A percentile compares a stretch with the other conserved stretches of the same genome.
These are phyloP conservation scores for Yamadazyma membranifaciens DNA, from an alignment of 1,139 yeast genomes.

Conservation along the genomic window DNA sequence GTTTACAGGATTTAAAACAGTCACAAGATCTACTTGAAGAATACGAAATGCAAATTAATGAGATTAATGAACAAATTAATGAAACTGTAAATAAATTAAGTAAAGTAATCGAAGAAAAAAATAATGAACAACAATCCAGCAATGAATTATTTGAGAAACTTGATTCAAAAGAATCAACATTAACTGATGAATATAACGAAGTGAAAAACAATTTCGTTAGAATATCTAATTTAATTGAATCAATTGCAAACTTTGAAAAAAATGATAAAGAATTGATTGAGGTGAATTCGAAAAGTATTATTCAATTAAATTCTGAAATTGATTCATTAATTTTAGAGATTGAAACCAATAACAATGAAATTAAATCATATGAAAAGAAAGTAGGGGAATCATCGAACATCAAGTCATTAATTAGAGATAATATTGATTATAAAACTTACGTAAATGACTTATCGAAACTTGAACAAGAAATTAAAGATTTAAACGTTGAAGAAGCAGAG, in stretches of 20 bases:
- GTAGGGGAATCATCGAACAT: slow-evolving; percentile 36
- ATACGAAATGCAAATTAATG: slow-evolving; percentile 15
- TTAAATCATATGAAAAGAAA: slow-evolving; percentile 27
- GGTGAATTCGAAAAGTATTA: slow-evolving; percentile 17
- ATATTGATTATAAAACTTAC: slow-evolving; percentile 37
- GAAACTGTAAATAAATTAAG: slow-evolving; percentile 16
- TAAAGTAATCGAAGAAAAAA: slow-evolving; percentile 12
- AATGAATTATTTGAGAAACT: slow-evolving; percentile 11
- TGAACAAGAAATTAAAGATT: slow-evolving; percentile 25
- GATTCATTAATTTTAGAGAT: slow-evolving; percentile 14
- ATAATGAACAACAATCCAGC: slow-evolving; percentile 15
- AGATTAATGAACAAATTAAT: slow-evolving; percentile 15
- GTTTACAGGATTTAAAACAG: slow-evolving; percentile 39
- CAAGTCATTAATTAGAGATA: slow-evolving; percentile 38
- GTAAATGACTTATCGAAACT: slow-evolving; percentile 27
- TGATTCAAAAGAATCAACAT: slow-evolving; percentile 17
- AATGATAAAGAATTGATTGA: slow-evolving; percentile 18
- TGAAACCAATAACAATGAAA: slow-evolving; percentile 8
- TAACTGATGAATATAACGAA: slow-evolving; percentile 8
- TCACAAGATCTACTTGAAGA: slow-evolving; percentile 19
- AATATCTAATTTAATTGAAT: slow-evolving; percentile 9
- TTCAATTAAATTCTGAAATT: slow-evolving; percentile 16
- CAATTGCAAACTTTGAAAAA: slow-evolving; percentile 21
- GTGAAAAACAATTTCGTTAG: slow-evolving; percentile 6
- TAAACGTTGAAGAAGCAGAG: slow-evolving; percentile 62